Conservation (phyloP, 495 filamentous ascomycete genomes). For the Xylaria palmicola region DNA sequence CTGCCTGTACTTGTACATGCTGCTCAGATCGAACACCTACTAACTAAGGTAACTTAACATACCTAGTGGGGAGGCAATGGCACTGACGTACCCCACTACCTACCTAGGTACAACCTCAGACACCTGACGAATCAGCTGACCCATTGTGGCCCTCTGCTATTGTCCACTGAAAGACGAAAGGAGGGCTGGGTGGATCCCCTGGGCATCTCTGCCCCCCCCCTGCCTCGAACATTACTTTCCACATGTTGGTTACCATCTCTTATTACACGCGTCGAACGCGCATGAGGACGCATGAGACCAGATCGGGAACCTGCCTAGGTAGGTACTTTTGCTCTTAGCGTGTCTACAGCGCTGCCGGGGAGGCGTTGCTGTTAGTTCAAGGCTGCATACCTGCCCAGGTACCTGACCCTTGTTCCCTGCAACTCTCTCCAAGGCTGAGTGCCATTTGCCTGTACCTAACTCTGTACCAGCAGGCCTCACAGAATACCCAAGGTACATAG, state of each 20-base stretch:
- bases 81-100: conserved; percentile 6
- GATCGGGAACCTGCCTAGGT: background rate
- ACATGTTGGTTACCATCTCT: conserved; percentile 4
- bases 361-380: no score
- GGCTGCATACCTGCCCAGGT: no score
- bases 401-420: no score
- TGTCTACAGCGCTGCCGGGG: no score
- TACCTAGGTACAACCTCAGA: conserved; percentile 10
- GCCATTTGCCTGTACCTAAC: no score
- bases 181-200: conserved; percentile 1
- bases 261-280: conserved; percentile 1
- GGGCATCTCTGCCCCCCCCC: background rate
- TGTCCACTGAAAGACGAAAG: background rate
- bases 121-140: conserved; percentile 19
- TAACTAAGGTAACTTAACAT: background rate
- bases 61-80: background rate
- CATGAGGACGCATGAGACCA: background rate
- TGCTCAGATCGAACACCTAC: background rate
- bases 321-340: no score
- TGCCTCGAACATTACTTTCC: background rate
- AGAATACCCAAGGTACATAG: no score
- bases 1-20: no score
- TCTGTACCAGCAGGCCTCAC: no score
- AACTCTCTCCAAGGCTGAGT: no score
- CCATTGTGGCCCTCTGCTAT: background rate